These are phyloP conservation scores for Mycena capillaripes DNA, from an alignment of 768 basidiomycete species.

Conservation along the genomic window DNA sequence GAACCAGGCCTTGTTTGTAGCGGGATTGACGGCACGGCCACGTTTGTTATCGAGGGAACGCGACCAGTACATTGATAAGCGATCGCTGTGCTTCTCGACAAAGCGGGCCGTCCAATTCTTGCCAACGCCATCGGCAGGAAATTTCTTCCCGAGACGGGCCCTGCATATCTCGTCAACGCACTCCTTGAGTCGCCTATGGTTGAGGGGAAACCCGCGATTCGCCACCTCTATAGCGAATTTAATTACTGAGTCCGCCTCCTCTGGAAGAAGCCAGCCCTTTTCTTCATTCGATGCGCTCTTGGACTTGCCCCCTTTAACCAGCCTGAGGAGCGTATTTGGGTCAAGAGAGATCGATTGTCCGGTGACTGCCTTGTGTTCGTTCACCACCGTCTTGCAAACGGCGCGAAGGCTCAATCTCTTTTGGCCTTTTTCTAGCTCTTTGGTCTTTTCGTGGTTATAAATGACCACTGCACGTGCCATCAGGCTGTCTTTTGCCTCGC, in stretches of 20 bases:
- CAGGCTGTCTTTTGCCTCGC: conserved; percentile 14
- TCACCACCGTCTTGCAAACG: conserved; percentile 33
- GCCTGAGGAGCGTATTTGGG: conserved; percentile 37
- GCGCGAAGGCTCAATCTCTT: conserved; percentile 12
- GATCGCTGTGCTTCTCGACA: not conserved
- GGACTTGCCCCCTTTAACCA: conserved; percentile 38
- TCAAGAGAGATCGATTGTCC: conserved; percentile 33
- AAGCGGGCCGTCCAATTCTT: not conserved
- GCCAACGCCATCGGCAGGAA: not conserved
- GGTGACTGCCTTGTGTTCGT: conserved; percentile 22
- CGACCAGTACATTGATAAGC: not conserved
- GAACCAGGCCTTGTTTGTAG: not conserved
- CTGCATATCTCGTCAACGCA: conserved; percentile 37
- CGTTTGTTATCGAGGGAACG: not conserved
- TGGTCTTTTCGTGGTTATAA: conserved; percentile 14
- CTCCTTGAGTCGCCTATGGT: conserved; percentile 47
- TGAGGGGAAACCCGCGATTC: conserved; percentile 51
- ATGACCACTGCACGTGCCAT: conserved; percentile 14
- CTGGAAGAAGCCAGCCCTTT: conserved; percentile 43
- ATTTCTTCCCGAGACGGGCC: not conserved
- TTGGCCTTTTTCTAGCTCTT: not conserved
- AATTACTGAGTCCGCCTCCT: conserved; percentile 49
- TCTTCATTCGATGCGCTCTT: conserved; percentile 41
- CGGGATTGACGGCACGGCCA: not conserved
- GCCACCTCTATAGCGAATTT: conserved; percentile 45